Conservation (phyloP, 306 rosid species). For the Cucurbita maxima region DNA sequence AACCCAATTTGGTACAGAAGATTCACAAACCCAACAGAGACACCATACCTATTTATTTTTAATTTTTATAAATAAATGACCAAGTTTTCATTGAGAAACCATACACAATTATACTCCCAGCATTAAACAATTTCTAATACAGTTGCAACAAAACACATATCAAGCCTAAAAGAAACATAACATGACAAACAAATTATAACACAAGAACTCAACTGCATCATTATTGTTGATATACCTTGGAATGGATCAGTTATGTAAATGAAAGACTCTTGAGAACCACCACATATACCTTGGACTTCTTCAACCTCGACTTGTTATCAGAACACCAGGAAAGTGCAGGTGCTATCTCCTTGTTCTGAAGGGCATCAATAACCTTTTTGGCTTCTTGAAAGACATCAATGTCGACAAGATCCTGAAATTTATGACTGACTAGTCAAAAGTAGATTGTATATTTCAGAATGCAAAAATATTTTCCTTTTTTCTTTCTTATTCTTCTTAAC, state of each 20-base stretch:
- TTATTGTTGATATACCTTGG: not conserved
- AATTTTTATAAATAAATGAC: not conserved
- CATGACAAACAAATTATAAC: not conserved
- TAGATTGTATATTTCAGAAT: not conserved
- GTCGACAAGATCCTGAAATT: slow-evolving; percentile 75
- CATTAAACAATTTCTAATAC: not conserved
- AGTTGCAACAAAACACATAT: not conserved
- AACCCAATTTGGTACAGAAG: not conserved
- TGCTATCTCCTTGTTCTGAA: slow-evolving; percentile 70
- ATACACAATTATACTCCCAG: not conserved
- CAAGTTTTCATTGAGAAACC: not conserved
- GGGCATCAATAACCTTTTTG: slow-evolving; percentile 65
- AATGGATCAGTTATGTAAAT: not conserved
- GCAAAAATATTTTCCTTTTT: not conserved
- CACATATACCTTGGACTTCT: slow-evolving; percentile 64
- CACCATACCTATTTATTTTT: not conserved
- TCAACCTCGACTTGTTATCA: slow-evolving; percentile 85
- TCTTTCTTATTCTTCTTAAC: not conserved
- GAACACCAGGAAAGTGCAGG: slow-evolving; percentile 95
- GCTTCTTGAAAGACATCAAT: slow-evolving; percentile 89
- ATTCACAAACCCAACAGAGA: not conserved
- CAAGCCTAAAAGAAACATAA: not conserved
- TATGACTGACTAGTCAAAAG: not conserved
- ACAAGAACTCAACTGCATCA: not conserved
- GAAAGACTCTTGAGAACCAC: not conserved